A percentile compares a stretch with the other conserved stretches of the same genome.
Conservation (phyloP, 2,329 filamentous ascomycete genomes). For the Exophiala lecanii-corni region DNA sequence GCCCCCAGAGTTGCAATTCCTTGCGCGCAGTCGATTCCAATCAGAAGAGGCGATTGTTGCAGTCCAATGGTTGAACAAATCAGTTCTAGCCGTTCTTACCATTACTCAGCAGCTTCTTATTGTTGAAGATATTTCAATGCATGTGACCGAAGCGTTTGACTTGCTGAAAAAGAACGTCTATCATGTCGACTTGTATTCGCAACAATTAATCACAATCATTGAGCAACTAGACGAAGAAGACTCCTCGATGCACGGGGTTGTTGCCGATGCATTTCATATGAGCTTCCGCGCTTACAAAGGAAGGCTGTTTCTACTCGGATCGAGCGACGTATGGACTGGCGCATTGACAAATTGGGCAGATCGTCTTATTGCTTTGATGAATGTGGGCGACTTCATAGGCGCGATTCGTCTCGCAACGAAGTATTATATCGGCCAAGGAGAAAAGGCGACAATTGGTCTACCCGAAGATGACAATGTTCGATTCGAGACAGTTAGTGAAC, state of each 20-base stretch:
- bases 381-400: conserved; percentile 89
- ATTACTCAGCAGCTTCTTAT: conserved; percentile 92
- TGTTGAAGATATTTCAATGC: conserved; percentile 80
- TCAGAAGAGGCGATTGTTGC: conserved; percentile 93
- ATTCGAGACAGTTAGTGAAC: conserved; percentile 79
- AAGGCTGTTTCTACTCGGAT: conserved; percentile 84
- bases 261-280: conserved; percentile 97
- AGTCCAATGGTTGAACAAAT: conserved; percentile 93
- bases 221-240: conserved; percentile 87
- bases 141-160: conserved; percentile 92
- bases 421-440: conserved; percentile 86
- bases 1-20: conserved; percentile 73
- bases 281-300: conserved; percentile 96
- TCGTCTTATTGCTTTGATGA: conserved; percentile 86
- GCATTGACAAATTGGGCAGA: conserved; percentile 97
- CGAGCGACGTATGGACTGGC: conserved; percentile 86
- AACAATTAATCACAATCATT: conserved; percentile 76
- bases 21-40: conserved; percentile 80
- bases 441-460: conserved; percentile 88
- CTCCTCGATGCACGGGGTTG: conserved; percentile 84
- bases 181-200: conserved; percentile 83
- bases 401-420: conserved; percentile 86
- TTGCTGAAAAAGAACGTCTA: conserved; percentile 88
- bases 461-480: conserved; percentile 74
- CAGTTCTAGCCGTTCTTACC: conserved; percentile 84